Conservation (phyloP, 352 stramenopile genomes). For the Thraustochytrium sp. region DNA sequence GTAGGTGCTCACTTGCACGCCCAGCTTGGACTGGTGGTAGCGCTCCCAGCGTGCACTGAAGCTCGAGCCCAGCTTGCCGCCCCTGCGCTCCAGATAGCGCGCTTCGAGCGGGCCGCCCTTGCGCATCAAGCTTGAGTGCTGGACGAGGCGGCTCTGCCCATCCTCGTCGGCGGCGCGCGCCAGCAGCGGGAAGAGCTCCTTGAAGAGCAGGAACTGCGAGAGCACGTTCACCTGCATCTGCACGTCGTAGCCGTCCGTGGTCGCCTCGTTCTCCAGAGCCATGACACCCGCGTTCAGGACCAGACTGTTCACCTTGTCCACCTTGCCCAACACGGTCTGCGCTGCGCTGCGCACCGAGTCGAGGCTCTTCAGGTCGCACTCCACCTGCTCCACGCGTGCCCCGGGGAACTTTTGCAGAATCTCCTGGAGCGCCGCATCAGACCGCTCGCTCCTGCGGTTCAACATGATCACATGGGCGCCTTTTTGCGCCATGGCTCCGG, state of each 20-base stretch:
- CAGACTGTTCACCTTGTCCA: not conserved
- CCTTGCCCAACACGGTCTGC: constrained; percentile 40
- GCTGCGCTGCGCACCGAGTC: constrained; percentile 52
- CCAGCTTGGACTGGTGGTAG: constrained; percentile 49
- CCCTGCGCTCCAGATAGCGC: constrained; percentile 49
- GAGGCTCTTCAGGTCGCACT: constrained; percentile 57
- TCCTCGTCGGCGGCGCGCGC: constrained; percentile 45
- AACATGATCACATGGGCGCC: constrained; percentile 52
- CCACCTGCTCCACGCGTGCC: constrained; percentile 50
- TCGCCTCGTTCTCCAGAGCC: constrained; percentile 51
- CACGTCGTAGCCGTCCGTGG: constrained; percentile 57
- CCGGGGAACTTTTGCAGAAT: constrained; percentile 29
- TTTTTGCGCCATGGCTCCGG: constrained; percentile 47
- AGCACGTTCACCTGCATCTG: constrained; percentile 62
- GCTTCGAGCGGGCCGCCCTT: not conserved
- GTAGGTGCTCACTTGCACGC: constrained; percentile 54
- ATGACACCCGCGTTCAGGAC: constrained; percentile 56
- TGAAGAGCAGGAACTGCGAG: constrained; percentile 58
- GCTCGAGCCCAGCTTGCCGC: constrained; percentile 55
- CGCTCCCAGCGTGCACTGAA: constrained; percentile 50
- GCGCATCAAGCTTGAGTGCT: constrained; percentile 50
- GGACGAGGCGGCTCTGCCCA: constrained; percentile 57
- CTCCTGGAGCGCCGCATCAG: constrained; percentile 37
- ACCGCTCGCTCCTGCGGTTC: constrained; percentile 54
- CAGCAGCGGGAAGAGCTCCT: constrained; percentile 54